Evolutionary conservation across 345 rosid species (phyloP).

Genomic region (Hevea brasiliensis): DNA sequence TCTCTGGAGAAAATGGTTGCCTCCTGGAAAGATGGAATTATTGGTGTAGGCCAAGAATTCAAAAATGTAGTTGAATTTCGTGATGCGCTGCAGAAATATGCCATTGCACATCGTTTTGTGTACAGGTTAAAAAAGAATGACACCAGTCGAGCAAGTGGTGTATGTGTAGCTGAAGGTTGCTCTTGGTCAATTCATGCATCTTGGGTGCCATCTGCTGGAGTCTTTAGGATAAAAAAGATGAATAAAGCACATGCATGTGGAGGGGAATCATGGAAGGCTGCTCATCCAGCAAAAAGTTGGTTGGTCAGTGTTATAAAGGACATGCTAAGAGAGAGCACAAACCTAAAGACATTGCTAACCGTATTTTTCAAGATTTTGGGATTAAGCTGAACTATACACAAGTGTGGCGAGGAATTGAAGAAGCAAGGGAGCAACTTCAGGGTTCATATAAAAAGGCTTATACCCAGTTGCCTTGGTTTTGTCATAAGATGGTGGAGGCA

Average conservation of each 20-base stretch:
- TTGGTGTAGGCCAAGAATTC: constrained; percentile 92
- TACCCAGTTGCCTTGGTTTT: constrained; percentile 62
- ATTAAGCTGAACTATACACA: constrained; percentile 70
- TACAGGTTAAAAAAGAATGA: constrained; percentile 85
- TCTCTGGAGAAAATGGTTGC: constrained; percentile 51
- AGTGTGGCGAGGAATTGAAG: constrained; percentile 84
- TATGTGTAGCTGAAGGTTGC: constrained; percentile 65
- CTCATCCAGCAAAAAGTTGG: constrained; percentile 83
- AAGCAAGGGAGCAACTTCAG: constrained; percentile 78
- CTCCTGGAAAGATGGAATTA: constrained; percentile 75
- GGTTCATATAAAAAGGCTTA: constrained; percentile 80
- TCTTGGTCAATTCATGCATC: constrained; percentile 76
- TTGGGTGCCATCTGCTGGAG: constrained; percentile 71
- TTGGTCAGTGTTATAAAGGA: constrained; percentile 77
- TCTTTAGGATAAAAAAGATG: constrained; percentile 66
- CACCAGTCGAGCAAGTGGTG: constrained; percentile 69
- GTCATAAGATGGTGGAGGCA: constrained; percentile 56
- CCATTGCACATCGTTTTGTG: constrained; percentile 76
- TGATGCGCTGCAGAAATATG: constrained; percentile 75
- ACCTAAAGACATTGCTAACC: constrained; percentile 68
- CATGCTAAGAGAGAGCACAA: constrained; percentile 67
- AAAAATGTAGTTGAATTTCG: constrained; percentile 73
- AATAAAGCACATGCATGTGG: constrained; percentile 64
- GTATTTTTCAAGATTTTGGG: constrained; percentile 73
- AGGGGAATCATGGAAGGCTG: constrained; percentile 76